These are phyloP conservation scores for Rhododendron molle DNA, from an alignment of 148 eudicot species.

Conservation along the genomic window DNA sequence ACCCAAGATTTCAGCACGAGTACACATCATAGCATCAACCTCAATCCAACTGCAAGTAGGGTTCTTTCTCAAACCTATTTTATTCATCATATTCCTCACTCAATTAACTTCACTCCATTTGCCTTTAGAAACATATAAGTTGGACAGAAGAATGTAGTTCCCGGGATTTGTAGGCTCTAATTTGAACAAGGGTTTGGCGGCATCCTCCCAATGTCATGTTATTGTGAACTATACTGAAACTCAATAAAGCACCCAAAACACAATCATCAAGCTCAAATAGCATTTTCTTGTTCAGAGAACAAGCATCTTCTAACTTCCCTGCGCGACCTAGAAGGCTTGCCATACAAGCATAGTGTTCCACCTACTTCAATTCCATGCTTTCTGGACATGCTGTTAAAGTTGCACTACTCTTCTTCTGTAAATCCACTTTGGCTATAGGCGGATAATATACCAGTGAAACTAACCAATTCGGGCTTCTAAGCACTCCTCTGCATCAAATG, in stretches of 20 bases:
- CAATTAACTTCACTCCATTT: too few species aligned
- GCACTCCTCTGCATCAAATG: conserved; percentile 41
- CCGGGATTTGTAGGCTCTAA: conserved; percentile 58
- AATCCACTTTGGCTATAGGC: conserved; percentile 44
- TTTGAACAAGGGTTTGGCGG: conserved; percentile 41
- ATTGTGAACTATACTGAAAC: conserved; percentile 18
- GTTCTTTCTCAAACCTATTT: conserved; percentile 2
- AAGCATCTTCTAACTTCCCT: conserved; percentile 27
- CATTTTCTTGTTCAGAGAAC: too few species aligned
- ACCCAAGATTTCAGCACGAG: too few species aligned
- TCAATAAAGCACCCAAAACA: too few species aligned
- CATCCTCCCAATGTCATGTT: conserved; percentile 40
- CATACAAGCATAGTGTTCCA: conserved; percentile 10
- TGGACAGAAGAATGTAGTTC: conserved; percentile 51
- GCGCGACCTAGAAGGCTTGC: conserved; percentile 56
- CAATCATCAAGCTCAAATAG: too few species aligned
- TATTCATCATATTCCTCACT: too few species aligned
- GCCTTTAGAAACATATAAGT: conserved; percentile 25
- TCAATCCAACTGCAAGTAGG: conserved; percentile 55
- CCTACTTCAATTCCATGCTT: conserved; percentile 37
- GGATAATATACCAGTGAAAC: too few species aligned
- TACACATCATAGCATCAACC: neutral
- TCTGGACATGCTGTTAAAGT: conserved; percentile 38
- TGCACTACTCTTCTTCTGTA: conserved; percentile 37
- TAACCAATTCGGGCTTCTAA: conserved; percentile 37